Evolutionary conservation across 768 basidiomycete species (phyloP), one percentile per base, ranked within the genome.

Genomic region (Lactifluus rugatus): DNA sequence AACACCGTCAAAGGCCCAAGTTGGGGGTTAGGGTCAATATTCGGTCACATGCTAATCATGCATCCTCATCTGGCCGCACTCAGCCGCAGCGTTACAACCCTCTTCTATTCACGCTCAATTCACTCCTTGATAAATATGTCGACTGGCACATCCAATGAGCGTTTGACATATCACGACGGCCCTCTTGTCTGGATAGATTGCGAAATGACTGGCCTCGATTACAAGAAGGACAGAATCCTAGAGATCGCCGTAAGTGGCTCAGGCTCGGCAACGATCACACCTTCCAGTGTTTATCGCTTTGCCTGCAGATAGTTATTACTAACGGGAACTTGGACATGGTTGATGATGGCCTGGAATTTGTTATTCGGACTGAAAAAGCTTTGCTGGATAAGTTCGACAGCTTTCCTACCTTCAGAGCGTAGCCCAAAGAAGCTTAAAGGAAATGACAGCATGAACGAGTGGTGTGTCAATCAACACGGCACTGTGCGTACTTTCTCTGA

Each of bases 121-220:
- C n/a, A n/a, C n/a, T n/a, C n/a, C n/a, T n/a, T n/a, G n/a, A n/a
- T n/a, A n/a, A 51, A 41, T 14, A 60, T 60, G 58, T 50, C 54
- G 10, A 39, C 52, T 28, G 53, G 23, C 39, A 31, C 41, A 28
- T 48, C 47, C 7, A 5, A 16, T n/a, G 58, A 42, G 6, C 19
- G n/a, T 34, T n/a, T 60, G 54, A 55, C 58, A 0, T 79, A 76
- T 53, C 62, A 70, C n/a, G 80, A 79, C 34, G 84, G 85, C 0
- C 86, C 88, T 10, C 70, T 90, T 55, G 84, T 90, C 7, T 86
- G 89, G 90, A 78, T 92, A 51, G 89, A 93, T 69, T 89, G 88
- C 64, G 89, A 93, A 72, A 93, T 92, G 80, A 91, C 89, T 2
- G 89, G 89, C 4, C 75, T 93, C 39, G 71, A 86, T 66, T 77